These are phyloP conservation scores for Ustilago lituana DNA, from an alignment of 1,284 basidiomycete genomes.

Conservation along the genomic window DNA sequence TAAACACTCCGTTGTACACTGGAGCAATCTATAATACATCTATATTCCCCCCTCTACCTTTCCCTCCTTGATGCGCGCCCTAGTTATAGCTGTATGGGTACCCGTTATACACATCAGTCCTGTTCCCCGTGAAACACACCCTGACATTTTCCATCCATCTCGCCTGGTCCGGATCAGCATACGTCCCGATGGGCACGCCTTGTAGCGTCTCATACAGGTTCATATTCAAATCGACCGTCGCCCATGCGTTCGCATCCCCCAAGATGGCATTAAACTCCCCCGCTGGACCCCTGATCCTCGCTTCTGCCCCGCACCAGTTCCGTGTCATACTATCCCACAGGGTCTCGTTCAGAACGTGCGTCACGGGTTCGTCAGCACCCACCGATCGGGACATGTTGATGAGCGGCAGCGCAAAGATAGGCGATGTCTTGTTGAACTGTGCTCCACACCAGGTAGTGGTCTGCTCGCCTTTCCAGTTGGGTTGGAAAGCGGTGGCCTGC, in stretches of 20 bases:
- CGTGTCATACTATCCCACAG: conserved; percentile 31
- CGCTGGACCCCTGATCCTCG: conserved; percentile 26
- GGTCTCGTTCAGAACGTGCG: conserved; percentile 6
- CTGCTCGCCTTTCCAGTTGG: conserved; percentile 39
- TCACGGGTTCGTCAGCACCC: conserved; percentile 2
- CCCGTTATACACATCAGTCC: conserved; percentile 22
- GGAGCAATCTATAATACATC: conserved; percentile 29
- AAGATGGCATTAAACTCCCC: conserved; percentile 28
- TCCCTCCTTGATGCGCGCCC: too few species aligned
- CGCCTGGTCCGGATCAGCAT: conserved; percentile 19
- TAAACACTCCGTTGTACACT: too few species aligned
- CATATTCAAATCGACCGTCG: conserved; percentile 34
- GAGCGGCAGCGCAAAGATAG: conserved; percentile 41
- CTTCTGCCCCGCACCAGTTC: conserved; percentile 48
- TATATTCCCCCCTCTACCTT: too few species aligned
- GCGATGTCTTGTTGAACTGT: conserved; percentile 37
- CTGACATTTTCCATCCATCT: conserved; percentile 22
- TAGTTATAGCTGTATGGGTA: conserved; percentile 31
- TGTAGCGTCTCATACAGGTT: conserved; percentile 31
- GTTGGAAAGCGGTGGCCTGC: conserved; percentile 43
- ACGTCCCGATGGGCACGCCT: conserved; percentile 27
- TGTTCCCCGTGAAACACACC: conserved; percentile 25
- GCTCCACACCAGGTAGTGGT: conserved; percentile 46
- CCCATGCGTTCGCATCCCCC: conserved; percentile 39
- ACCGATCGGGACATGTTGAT: conserved; percentile 39